Conservation (phyloP, 768 basidiomycete genomes). For the Kwoniella bestiolae region DNA sequence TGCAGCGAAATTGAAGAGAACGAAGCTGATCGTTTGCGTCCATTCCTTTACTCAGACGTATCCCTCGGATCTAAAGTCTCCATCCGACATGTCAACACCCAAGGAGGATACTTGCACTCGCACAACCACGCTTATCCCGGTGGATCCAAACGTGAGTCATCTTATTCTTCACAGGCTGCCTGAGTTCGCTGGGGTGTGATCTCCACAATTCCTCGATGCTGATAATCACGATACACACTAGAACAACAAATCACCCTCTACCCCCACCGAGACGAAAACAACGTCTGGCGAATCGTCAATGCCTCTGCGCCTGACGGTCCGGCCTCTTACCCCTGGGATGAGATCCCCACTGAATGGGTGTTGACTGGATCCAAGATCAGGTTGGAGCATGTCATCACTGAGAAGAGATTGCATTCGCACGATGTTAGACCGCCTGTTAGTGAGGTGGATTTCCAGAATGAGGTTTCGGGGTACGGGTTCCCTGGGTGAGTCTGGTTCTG, state of each 20-base stretch:
- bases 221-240: slow-evolving; percentile 56
- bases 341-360: slow-evolving; percentile 67
- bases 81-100: slow-evolving; percentile 90
- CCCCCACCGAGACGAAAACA: slow-evolving; percentile 96
- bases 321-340: slow-evolving; percentile 63
- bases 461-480: slow-evolving; percentile 93
- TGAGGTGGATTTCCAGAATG: slow-evolving; percentile 99
- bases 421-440: slow-evolving; percentile 92
- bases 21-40: background rate
- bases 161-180: background rate
- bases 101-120: slow-evolving; percentile 98
- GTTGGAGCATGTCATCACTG: slow-evolving; percentile 76
- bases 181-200: too few relatives aligned
- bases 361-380: slow-evolving; percentile 72
- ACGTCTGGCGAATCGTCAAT: slow-evolving; percentile 85
- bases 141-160: slow-evolving; percentile 79
- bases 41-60: slow-evolving; percentile 65
- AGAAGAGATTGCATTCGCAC: slow-evolving; percentile 91
- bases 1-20: too few relatives aligned
- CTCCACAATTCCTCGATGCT: too few relatives aligned
- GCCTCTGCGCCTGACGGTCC: slow-evolving; percentile 62
- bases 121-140: slow-evolving; percentile 86
- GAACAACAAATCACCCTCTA: slow-evolving; percentile 99
- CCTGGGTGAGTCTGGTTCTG: slow-evolving; percentile 64
- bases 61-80: slow-evolving; percentile 79